Base-by-base conservation (phyloP, 768 basidiomycete species). In the Daedaleopsis nitida region DNA sequence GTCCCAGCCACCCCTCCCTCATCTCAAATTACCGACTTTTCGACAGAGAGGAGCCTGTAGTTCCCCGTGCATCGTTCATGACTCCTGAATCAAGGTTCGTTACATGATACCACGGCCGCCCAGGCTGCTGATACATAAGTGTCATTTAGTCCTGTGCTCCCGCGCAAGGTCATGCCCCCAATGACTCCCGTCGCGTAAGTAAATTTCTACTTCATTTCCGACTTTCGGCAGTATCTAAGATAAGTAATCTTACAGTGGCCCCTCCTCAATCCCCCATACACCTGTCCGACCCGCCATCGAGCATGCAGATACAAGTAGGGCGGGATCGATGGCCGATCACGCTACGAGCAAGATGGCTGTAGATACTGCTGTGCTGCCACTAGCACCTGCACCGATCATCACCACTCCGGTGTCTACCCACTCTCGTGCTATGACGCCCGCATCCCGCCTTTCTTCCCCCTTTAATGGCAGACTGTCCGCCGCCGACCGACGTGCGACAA, bases 11-110 rank as follows among this genome's bases (percentile, higher is more conserved):
- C 19, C 9, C 17, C 11, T 8, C 7, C 37, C 16, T 4, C 2
- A 21, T 19, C 21, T 14, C 3, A n/a, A 3, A 24, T 9, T 12
- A 39, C 51, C 39, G 34, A 42, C 48, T 16, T 16, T 14, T 23
- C 17, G 7, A 38, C 51, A 62, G 61, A 27, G 61, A 52, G 34
- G 51, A 53, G 16, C 44, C 43, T 17, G n/a, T 43, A 1, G 32
- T 45, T 13, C 27, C 55, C 8, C 16, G 16, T 1, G 17, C 52
- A 12, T 60, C 66, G 1, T 68, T 72, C 58, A 70, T 72, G 52
- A 72, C 71, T 5, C 71, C 71, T 5, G 71, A 72, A 57, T 72
- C 71, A 39, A 72, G 71, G 69, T 70, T 7, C 34, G 65, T 63
- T 21, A 4, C 17, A 23, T 38, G 27, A 32, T 32, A 32, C 27